Evolutionary conservation across 441 rosid genomes (phyloP), one percentile per base, ranked within the genome.

Genomic region (Populus hybrid): DNA sequence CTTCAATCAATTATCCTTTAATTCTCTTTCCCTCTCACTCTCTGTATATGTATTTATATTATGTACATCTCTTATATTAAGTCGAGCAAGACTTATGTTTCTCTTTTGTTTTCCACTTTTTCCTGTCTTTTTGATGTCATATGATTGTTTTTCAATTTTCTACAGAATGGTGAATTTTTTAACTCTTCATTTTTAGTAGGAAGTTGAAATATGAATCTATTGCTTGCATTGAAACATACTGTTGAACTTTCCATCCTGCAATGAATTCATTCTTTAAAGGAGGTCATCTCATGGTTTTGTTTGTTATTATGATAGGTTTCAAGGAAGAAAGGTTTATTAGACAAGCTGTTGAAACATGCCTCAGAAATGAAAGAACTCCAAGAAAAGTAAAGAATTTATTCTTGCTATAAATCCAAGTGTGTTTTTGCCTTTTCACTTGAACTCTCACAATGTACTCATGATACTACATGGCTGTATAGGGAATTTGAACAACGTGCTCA

Each of bases 401-500:
- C 46, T 79, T 67, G 69, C 46, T 32, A 75, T 67, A 36, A 67
- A 32, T 70, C 36, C 61, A 74, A 21, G 65, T 69, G 65, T 69
- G 26, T 67, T 28, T 61, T 79, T 19, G 10, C 66, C 34, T 61
- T 79, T 79, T 80, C 57, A 72, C 78, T 28, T 69, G 38, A 79
- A 77, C 38, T 75, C 11, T 28, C 16, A 46, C 21, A 65, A 12
- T 59, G 57, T 67, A 77, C 66, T 75, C 69, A 70, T 70, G 46
- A 75, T 74, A 34, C 36, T 75, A 42, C 67, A 59, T 73, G 68
- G 78, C 79, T 82, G 34, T 86, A 16, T 79, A 96, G 99, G 94
- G 97, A 90, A 80, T 84, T 94, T 24, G 90, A 89, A 83, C 91
- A 83, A 70, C 87, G 81, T 82, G 95, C 97, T 46, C 84, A 88